Conservation (phyloP, 768 basidiomycete genomes). For the Mycena metata region DNA sequence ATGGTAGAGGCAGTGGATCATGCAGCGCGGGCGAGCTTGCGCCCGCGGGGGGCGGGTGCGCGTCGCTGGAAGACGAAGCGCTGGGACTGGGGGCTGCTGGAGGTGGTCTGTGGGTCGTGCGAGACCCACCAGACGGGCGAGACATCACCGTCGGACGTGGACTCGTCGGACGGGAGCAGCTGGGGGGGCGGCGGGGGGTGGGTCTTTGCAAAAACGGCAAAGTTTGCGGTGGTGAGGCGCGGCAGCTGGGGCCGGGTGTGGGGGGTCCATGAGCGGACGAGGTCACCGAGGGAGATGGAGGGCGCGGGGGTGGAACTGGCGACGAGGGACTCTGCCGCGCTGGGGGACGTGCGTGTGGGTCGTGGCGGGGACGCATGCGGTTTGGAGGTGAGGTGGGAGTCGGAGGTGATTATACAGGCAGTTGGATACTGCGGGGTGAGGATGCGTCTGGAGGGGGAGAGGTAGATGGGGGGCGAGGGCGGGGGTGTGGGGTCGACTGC, state of each 20-base stretch:
- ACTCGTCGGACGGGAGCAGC: slow-evolving; percentile 35
- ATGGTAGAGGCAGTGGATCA: slow-evolving; percentile 36
- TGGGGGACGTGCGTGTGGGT: slow-evolving; percentile 34
- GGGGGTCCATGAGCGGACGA: slow-evolving; percentile 61
- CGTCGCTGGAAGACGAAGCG: slow-evolving; percentile 50
- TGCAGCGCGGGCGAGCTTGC: slow-evolving; percentile 56
- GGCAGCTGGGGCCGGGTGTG: slow-evolving; percentile 22
- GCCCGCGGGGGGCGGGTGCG: slow-evolving; percentile 50
- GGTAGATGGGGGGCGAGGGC: background rate
- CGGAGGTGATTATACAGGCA: slow-evolving; percentile 46
- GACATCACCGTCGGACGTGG: slow-evolving; percentile 38
- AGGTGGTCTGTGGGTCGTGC: slow-evolving; percentile 29
- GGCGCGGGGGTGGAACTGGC: slow-evolving; percentile 37
- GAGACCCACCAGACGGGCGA: slow-evolving; percentile 43
- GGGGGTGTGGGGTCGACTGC: slow-evolving; percentile 41
- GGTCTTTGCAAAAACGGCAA: slow-evolving; percentile 43
- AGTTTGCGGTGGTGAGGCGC: slow-evolving; percentile 34
- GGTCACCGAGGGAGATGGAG: slow-evolving; percentile 57
- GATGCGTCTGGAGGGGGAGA: slow-evolving; percentile 53
- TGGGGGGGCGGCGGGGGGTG: slow-evolving; percentile 36
- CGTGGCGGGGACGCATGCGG: slow-evolving; percentile 40
- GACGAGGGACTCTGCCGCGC: slow-evolving; percentile 31
- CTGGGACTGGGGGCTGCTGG: slow-evolving; percentile 26
- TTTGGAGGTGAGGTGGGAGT: slow-evolving; percentile 31
- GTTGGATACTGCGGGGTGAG: slow-evolving; percentile 56